These are phyloP conservation scores for Neckera pumila DNA, from an alignment of 225 moss, liverwort and hornwort species.

Conservation along the genomic window DNA sequence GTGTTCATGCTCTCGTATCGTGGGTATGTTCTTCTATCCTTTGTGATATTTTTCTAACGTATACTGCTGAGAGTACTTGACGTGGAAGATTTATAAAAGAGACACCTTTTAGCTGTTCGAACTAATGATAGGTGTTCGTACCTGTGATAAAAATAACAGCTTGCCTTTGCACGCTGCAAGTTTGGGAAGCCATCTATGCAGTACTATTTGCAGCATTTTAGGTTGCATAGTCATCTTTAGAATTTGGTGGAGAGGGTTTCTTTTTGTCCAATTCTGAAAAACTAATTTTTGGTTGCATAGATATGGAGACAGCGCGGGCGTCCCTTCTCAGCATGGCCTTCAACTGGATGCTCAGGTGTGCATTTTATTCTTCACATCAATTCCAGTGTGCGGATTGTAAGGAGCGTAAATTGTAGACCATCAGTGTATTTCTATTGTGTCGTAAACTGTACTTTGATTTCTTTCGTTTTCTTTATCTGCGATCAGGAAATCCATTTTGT, in stretches of 20 bases:
- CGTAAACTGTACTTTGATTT: neutral
- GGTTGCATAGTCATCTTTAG: neutral
- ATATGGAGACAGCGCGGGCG: conserved; percentile 82
- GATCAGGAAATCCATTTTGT: neutral
- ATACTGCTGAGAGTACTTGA: neutral
- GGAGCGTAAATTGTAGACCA: neutral
- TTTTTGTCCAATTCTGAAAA: neutral
- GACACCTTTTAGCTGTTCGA: neutral
- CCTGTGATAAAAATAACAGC: neutral
- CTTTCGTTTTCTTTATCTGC: neutral
- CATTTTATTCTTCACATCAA: neutral
- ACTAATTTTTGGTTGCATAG: conserved; percentile 9
- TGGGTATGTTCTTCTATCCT: conserved; percentile 34
- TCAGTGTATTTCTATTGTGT: neutral
- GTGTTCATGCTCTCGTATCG: conserved; percentile 97
- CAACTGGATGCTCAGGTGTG: conserved; percentile 78
- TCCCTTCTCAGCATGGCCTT: conserved; percentile 80
- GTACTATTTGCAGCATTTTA: neutral
- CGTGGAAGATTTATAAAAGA: neutral
- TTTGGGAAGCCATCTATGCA: neutral
- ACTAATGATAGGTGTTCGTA: neutral
- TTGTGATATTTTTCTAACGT: neutral
- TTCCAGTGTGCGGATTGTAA: neutral
- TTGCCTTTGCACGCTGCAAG: neutral
- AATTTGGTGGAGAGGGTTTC: neutral